Evolutionary conservation across 164 flowering plant genomes (phyloP).

Genomic region (Brasenia schreberi): DNA sequence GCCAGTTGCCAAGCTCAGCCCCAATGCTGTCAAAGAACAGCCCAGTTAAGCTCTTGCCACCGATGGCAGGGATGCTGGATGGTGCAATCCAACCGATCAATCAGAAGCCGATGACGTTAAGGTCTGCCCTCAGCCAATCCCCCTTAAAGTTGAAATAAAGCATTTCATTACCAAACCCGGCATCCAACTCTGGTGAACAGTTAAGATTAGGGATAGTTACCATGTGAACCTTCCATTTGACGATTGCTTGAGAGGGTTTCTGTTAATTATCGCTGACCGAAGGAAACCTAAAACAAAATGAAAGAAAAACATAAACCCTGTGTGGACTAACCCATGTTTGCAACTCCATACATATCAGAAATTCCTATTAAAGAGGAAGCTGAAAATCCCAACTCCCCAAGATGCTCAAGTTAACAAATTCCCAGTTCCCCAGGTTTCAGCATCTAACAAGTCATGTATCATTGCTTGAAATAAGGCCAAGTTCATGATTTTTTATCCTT

Average conservation of each 20-base stretch:
- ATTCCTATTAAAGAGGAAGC: no score
- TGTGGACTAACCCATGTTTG: no score
- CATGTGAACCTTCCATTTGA: conserved; percentile 55
- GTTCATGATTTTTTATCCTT: no score
- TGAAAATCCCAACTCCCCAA: no score
- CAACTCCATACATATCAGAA: no score
- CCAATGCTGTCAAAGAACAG: conserved; percentile 93
- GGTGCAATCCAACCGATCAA: conserved; percentile 95
- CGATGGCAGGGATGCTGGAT: conserved; percentile 72
- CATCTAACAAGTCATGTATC: no score
- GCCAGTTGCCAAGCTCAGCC: conserved; percentile 77
- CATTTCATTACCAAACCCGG: not conserved
- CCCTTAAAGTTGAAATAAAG: conserved; percentile 40
- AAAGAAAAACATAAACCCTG: not conserved
- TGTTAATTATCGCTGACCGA: conserved; percentile 23
- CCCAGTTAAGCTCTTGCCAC: conserved; percentile 84
- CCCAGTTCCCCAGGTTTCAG: no score
- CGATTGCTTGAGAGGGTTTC: conserved; percentile 47
- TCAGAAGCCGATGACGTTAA: conserved; percentile 88
- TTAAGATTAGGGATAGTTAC: conserved; percentile 16
- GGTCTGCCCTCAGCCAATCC: conserved; percentile 72
- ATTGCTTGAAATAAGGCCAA: no score
- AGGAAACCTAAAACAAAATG: conserved; percentile 30
- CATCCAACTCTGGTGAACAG: not conserved
- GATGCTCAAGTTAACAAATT: no score